Conservation (phyloP, 2,329 filamentous ascomycete genomes). For the Talaromyces sp. region DNA sequence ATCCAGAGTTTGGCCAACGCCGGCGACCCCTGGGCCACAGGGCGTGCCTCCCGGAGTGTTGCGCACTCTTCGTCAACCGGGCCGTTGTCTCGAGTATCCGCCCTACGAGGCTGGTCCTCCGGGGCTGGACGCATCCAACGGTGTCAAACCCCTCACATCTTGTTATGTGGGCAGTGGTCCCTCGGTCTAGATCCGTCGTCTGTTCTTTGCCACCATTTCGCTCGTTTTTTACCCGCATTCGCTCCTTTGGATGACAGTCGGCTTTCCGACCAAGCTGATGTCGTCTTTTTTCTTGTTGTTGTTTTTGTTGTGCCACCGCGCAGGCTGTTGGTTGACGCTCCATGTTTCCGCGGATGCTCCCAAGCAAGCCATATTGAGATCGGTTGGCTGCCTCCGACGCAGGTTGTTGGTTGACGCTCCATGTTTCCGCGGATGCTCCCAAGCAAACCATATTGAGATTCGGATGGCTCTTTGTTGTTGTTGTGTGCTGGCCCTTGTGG, state of each 20-base stretch:
- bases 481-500: no score
- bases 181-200: not conserved
- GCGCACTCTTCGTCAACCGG: conserved; percentile 3
- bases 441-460: not conserved
- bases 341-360: not conserved
- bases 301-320: not conserved
- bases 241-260: not conserved
- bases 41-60: not conserved
- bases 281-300: not conserved
- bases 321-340: not conserved
- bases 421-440: not conserved
- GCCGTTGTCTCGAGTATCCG: conserved; percentile 3
- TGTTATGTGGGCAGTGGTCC: not conserved
- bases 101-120: not conserved
- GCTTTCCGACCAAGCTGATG: conserved; percentile 4
- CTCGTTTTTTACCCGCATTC: not conserved
- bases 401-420: not conserved
- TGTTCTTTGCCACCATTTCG: not conserved
- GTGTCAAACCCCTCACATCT: conserved; percentile 2
- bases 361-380: not conserved
- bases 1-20: conserved; percentile 3
- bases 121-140: not conserved
- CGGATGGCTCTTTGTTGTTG: no score
- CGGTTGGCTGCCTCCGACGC: not conserved
- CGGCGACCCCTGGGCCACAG: conserved; percentile 1